A percentile compares a stretch with the other conserved stretches of the same genome.
Evolutionary conservation across 2,329 filamentous ascomycete species (phyloP).

Genomic region (Trichophyton benhamiae): DNA sequence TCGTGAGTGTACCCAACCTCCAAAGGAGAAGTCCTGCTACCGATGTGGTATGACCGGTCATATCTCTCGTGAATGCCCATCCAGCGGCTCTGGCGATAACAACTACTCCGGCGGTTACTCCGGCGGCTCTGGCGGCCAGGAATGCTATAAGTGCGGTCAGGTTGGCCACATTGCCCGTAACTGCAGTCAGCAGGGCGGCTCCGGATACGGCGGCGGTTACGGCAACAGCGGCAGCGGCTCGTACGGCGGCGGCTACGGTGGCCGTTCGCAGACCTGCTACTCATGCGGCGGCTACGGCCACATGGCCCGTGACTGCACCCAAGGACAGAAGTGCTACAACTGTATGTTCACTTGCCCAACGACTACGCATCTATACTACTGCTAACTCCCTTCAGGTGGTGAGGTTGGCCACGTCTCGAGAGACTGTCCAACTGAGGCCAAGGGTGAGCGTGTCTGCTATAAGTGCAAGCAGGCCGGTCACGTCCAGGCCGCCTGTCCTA

Average conservation of each 20-base stretch:
- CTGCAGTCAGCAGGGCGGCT: constrained; percentile 40
- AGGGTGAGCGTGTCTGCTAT: constrained; percentile 94
- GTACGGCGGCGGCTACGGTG: constrained; percentile 36
- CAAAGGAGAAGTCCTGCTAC: constrained; percentile 68
- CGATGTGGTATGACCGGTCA: constrained; percentile 65
- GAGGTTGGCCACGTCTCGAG: constrained; percentile 91
- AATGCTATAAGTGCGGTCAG: constrained; percentile 98
- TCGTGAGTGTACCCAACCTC: constrained; percentile 80
- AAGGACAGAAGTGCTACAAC: constrained; percentile 99
- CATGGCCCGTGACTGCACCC: constrained; percentile 96
- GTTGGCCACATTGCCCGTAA: constrained; percentile 84
- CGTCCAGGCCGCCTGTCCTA: constrained; percentile 88
- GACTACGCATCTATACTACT: not conserved
- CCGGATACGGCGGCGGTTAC: constrained; percentile 38
- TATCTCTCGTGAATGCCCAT: constrained; percentile 68
- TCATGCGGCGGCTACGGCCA: constrained; percentile 94
- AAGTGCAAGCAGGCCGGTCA: constrained; percentile 82
- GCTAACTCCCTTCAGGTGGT: constrained; percentile 37
- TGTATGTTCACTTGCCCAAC: constrained; percentile 42
- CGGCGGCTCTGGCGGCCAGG: constrained; percentile 36
- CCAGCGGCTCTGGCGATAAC: constrained; percentile 34
- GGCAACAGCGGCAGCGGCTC: constrained; percentile 32
- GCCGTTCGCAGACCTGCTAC: constrained; percentile 78
- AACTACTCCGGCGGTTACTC: constrained; percentile 31
- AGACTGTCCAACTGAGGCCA: constrained; percentile 88